A percentile compares a stretch with the other conserved stretches of the same genome.
Evolutionary conservation across 164 flowering plant species (phyloP).

Genomic region (Stephania cephalantha): DNA sequence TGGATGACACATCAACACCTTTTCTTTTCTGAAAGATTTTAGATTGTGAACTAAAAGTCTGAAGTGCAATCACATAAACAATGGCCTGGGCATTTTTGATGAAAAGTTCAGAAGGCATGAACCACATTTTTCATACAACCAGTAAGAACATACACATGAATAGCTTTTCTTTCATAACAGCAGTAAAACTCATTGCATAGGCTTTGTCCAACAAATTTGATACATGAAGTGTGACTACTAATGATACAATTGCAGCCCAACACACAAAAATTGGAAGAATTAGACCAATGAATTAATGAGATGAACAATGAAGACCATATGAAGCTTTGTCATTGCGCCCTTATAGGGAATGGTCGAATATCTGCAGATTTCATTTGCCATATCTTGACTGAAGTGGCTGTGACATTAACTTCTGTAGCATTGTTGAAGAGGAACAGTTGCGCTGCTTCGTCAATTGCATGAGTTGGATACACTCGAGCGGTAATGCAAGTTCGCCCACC

Average conservation of each 20-base stretch:
- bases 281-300: background rate
- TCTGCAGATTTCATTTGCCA: slow-evolving; percentile 45
- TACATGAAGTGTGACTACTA: background rate
- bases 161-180: background rate
- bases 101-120: background rate
- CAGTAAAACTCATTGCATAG: background rate
- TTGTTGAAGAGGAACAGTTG: slow-evolving; percentile 70
- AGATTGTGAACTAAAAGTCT: too few relatives aligned
- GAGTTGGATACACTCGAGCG: slow-evolving; percentile 71
- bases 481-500: slow-evolving; percentile 76
- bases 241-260: background rate
- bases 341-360: background rate
- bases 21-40: too few relatives aligned
- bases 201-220: background rate
- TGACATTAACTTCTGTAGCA: slow-evolving; percentile 48
- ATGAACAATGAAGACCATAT: background rate
- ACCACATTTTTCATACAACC: background rate
- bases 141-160: background rate
- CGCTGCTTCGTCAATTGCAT: slow-evolving; percentile 54
- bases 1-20: too few relatives aligned
- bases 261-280: background rate
- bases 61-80: too few relatives aligned
- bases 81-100: too few relatives aligned
- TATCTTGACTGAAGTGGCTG: slow-evolving; percentile 48
- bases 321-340: background rate